Conservation (phyloP, 768 basidiomycete genomes). For the Dacryopinax spathularia region DNA sequence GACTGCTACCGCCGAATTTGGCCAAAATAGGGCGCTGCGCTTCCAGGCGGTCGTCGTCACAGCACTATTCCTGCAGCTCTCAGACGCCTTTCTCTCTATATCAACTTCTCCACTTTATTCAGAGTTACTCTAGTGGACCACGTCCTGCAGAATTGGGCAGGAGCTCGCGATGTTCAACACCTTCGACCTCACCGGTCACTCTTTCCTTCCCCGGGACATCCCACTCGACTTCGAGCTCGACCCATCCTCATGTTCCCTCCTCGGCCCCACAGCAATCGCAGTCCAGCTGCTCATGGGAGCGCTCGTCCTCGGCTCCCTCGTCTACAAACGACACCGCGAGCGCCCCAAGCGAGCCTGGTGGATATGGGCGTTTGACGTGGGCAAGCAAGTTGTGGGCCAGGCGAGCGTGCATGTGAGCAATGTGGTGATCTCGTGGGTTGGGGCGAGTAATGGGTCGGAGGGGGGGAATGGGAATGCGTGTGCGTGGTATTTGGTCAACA, state of each 20-base stretch:
- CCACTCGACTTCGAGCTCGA: not conserved
- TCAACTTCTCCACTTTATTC: too few species aligned
- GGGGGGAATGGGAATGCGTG: conserved; percentile 70
- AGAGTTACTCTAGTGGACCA: too few species aligned
- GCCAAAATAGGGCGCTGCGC: too few species aligned
- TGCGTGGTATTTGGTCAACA: conserved; percentile 81
- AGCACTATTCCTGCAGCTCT: too few species aligned
- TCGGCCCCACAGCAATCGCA: conserved; percentile 30
- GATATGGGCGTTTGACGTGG: conserved; percentile 92
- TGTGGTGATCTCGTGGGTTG: conserved; percentile 59
- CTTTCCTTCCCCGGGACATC: conserved; percentile 35
- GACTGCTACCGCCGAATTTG: too few species aligned
- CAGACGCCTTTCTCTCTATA: too few species aligned
- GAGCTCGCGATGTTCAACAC: not conserved
- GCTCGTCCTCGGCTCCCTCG: conserved; percentile 70
- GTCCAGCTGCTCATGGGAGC: conserved; percentile 84
- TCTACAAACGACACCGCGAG: conserved; percentile 82
- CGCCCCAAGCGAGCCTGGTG: conserved; percentile 73
- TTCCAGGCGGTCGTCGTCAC: too few species aligned
- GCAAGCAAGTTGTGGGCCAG: conserved; percentile 80
- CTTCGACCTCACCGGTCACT: conserved; percentile 26
- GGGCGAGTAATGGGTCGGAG: conserved; percentile 29
- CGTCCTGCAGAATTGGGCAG: not conserved
- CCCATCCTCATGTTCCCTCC: not conserved
- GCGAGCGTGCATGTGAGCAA: conserved; percentile 69